Percentiles rank a stretch among this genome's conserved stretches.
phyloP scores from a whole-genome alignment of 148 eudicot species.

The Selenicereus undatus region DNA sequence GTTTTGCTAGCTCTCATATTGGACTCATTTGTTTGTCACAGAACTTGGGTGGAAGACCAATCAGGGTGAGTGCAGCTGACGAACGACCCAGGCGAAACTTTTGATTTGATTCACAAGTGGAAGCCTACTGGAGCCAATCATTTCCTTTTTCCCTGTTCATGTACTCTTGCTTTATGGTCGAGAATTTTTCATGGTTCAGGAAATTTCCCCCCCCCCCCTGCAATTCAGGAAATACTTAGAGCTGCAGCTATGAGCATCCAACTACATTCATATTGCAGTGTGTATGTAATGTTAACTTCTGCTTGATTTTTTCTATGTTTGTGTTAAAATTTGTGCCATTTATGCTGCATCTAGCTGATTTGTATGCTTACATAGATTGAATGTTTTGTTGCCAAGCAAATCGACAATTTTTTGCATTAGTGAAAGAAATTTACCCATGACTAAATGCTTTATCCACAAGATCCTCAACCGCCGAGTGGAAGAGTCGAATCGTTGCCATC shows the following conservation, averaged over 20 bases:
- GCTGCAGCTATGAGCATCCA: neutral
- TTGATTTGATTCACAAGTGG: constrained; percentile 5
- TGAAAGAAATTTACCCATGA: neutral
- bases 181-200: neutral
- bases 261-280: constrained; percentile 2
- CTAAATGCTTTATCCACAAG: neutral
- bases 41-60: constrained; percentile 65
- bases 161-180: neutral
- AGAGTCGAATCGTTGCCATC: neutral
- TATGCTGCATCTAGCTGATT: neutral
- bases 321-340: neutral
- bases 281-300: neutral
- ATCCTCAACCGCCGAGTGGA: neutral
- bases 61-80: constrained; percentile 71
- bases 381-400: neutral
- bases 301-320: neutral
- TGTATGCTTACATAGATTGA: neutral
- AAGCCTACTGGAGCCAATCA: neutral
- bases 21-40: constrained; percentile 28
- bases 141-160: neutral
- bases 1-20: neutral
- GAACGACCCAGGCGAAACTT: constrained; percentile 53
- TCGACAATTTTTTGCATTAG: neutral
- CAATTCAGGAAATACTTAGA: neutral
- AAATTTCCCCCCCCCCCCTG: neutral